A percentile compares a stretch with the other conserved stretches of the same genome.
Conservation (phyloP, 2,329 filamentous ascomycete species). For the Monilinia polystroma region DNA sequence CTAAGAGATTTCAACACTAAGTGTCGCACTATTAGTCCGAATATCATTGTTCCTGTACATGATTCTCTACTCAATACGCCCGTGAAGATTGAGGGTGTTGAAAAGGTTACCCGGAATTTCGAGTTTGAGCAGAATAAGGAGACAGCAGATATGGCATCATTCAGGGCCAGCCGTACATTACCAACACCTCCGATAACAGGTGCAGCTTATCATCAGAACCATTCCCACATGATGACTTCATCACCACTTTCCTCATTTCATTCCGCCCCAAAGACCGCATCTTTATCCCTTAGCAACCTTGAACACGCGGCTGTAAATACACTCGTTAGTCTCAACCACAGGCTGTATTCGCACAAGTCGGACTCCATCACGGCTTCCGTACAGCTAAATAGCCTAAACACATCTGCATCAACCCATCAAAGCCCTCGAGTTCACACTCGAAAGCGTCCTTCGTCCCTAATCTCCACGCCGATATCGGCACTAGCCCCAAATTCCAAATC, state of each 20-base stretch:
- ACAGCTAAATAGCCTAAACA: background rate
- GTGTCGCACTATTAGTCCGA: background rate
- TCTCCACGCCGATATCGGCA: background rate
- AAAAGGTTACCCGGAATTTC: background rate
- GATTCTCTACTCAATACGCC: background rate
- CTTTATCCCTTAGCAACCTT: background rate
- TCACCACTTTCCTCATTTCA: too few species aligned
- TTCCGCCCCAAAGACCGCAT: background rate
- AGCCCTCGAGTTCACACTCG: background rate
- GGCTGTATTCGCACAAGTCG: background rate
- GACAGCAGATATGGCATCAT: background rate
- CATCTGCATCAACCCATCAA: background rate
- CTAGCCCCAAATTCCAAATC: background rate
- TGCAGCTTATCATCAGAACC: background rate
- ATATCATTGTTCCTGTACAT: background rate
- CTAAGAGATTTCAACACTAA: background rate
- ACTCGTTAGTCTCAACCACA: conserved; percentile 1
- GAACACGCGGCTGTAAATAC: background rate
- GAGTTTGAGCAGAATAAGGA: background rate
- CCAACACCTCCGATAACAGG: background rate
- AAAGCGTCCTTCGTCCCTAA: background rate
- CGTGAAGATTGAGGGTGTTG: background rate
- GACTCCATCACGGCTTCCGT: too few species aligned
- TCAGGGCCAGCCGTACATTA: background rate
- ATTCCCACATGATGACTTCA: background rate